Evolutionary conservation across 805 yeast species (phyloP).

Genomic region (Candida ulmi): DNA sequence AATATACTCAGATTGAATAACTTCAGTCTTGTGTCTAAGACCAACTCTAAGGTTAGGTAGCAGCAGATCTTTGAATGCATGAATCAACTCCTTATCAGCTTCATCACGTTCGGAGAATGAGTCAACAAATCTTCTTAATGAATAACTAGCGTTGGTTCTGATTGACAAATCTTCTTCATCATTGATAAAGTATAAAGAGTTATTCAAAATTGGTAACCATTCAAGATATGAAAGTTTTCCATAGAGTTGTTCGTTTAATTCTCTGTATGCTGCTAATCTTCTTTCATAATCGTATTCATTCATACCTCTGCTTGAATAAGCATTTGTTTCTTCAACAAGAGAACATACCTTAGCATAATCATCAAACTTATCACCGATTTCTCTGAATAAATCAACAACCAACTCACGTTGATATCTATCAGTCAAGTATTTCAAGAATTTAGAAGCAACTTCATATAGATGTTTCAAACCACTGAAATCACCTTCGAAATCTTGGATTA

Average conservation of each 20-base stretch:
- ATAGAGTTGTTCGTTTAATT: conserved; percentile 53
- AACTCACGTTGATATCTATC: conserved; percentile 60
- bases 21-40: conserved; percentile 52
- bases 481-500: conserved; percentile 51
- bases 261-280: conserved; percentile 61
- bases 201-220: conserved; percentile 77
- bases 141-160: conserved; percentile 68
- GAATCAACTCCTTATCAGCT: conserved; percentile 26
- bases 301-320: conserved; percentile 56
- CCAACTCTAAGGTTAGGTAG: conserved; percentile 67
- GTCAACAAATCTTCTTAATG: conserved; percentile 63
- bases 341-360: conserved; percentile 40
- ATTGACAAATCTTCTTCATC: conserved; percentile 78
- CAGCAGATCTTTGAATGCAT: conserved; percentile 44
- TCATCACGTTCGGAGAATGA: conserved; percentile 20
- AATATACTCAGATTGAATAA: conserved; percentile 67
- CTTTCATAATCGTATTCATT: conserved; percentile 77
- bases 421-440: conserved; percentile 50
- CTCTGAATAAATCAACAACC: conserved; percentile 52
- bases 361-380: conserved; percentile 48
- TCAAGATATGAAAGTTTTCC: conserved; percentile 40
- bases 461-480: conserved; percentile 43
- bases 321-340: conserved; percentile 61
- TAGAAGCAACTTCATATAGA: conserved; percentile 46
- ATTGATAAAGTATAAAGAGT: conserved; percentile 62